Evolutionary conservation across 2,329 filamentous ascomycete genomes (phyloP).

Genomic region (Microcyclospora tardicrescens): DNA sequence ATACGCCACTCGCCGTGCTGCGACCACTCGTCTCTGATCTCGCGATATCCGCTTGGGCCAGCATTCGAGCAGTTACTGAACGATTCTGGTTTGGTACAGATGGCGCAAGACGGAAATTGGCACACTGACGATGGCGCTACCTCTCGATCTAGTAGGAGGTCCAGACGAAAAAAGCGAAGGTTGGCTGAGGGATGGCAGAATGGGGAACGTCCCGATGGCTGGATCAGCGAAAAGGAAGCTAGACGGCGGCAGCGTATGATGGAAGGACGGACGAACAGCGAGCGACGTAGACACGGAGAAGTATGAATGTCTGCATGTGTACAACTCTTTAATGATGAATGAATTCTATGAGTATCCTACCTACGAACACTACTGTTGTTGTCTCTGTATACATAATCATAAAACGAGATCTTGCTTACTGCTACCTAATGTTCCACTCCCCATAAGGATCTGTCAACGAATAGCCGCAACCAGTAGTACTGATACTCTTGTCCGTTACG

Average conservation of each 20-base stretch:
- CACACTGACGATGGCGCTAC: background rate
- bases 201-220: conserved; percentile 22
- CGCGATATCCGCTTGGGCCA: conserved; percentile 22
- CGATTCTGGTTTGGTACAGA: conserved; percentile 18
- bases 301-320: no score
- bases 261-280: no score
- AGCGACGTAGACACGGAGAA: no score
- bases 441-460: no score
- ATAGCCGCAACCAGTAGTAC: no score
- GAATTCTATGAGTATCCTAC: no score
- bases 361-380: no score
- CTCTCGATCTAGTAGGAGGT: background rate
- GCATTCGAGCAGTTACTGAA: conserved; percentile 21
- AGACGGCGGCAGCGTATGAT: conserved; percentile 4
- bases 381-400: no score
- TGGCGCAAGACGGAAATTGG: background rate
- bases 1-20: conserved; percentile 61
- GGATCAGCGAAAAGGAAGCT: conserved; percentile 19
- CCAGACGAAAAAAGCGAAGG: conserved; percentile 11
- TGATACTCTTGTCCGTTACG: no score
- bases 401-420: no score
- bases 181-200: conserved; percentile 22
- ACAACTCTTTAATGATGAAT: no score
- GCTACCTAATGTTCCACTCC: no score
- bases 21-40: conserved; percentile 36